Evolutionary conservation across 192 early-diverging fungal species (phyloP).

Genomic region (Podochytrium sp.): DNA sequence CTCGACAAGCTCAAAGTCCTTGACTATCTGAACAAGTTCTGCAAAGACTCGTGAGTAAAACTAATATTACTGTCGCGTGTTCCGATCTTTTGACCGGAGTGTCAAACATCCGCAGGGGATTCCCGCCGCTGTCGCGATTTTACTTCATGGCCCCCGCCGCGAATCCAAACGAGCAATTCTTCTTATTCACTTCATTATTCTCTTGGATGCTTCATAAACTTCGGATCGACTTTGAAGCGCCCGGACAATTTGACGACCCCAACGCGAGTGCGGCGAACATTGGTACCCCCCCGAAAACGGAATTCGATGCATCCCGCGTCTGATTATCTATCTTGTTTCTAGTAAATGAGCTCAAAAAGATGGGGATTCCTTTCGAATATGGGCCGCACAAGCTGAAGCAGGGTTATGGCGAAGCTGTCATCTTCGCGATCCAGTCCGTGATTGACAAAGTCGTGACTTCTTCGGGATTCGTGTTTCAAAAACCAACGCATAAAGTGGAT

Average conservation of each 20-base stretch:
- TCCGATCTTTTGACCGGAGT: neutral
- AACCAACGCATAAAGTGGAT: constrained; percentile 56
- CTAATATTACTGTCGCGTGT: neutral
- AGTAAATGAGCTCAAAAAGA: constrained; percentile 56
- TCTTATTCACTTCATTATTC: constrained; percentile 53
- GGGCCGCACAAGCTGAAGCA: constrained; percentile 61
- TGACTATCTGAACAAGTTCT: constrained; percentile 55
- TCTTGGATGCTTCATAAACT: constrained; percentile 53
- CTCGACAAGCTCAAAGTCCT: constrained; percentile 55
- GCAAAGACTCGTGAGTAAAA: constrained; percentile 42
- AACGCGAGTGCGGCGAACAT: constrained; percentile 61
- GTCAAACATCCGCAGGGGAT: constrained; percentile 30
- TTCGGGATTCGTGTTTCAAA: constrained; percentile 48
- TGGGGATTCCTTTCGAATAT: constrained; percentile 56
- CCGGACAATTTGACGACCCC: constrained; percentile 66
- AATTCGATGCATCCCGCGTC: neutral
- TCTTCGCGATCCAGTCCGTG: constrained; percentile 46
- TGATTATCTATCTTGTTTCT: constrained; percentile 1
- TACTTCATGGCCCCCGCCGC: constrained; percentile 44
- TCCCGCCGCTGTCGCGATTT: constrained; percentile 46
- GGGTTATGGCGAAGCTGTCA: constrained; percentile 57
- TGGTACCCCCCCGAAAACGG: constrained; percentile 40
- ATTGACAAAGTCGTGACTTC: constrained; percentile 50
- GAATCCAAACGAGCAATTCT: constrained; percentile 65
- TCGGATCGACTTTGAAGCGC: constrained; percentile 47